phyloP scores from a whole-genome alignment of 176 grass and related monocot species.

The Hsuehochloa calcarea region DNA sequence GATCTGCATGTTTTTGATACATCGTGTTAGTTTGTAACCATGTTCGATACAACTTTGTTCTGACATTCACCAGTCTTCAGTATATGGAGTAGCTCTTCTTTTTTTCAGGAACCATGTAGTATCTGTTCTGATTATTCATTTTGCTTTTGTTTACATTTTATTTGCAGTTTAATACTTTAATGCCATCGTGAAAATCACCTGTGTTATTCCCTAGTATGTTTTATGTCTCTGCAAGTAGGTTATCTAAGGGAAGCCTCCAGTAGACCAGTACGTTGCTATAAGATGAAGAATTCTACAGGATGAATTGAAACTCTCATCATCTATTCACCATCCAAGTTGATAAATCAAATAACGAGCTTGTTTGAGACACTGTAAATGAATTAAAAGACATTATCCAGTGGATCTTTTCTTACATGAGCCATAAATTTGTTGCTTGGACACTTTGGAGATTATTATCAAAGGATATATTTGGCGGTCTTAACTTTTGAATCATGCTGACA shows the following conservation, averaged over 20 bases:
- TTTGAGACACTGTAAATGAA: background rate
- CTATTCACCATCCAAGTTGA: background rate
- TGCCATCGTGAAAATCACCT: background rate
- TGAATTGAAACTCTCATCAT: background rate
- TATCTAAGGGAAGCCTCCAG: background rate
- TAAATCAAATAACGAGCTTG: background rate
- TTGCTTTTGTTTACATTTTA: background rate
- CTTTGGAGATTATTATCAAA: background rate
- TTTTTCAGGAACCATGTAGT: too few species aligned
- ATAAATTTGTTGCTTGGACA: background rate
- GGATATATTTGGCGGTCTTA: background rate
- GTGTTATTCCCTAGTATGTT: background rate
- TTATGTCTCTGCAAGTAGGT: background rate
- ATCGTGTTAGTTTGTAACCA: background rate
- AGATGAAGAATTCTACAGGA: too few species aligned
- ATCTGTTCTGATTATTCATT: background rate
- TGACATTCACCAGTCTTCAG: too few species aligned
- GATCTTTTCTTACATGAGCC: background rate
- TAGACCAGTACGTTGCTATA: background rate
- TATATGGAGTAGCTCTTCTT: too few species aligned
- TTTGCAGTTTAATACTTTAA: background rate
- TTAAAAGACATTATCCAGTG: background rate
- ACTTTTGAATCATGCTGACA: background rate
- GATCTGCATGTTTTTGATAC: background rate
- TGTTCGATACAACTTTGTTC: background rate